Base-by-base conservation (phyloP, 768 basidiomycete species). In the Boletus reticulatus region DNA sequence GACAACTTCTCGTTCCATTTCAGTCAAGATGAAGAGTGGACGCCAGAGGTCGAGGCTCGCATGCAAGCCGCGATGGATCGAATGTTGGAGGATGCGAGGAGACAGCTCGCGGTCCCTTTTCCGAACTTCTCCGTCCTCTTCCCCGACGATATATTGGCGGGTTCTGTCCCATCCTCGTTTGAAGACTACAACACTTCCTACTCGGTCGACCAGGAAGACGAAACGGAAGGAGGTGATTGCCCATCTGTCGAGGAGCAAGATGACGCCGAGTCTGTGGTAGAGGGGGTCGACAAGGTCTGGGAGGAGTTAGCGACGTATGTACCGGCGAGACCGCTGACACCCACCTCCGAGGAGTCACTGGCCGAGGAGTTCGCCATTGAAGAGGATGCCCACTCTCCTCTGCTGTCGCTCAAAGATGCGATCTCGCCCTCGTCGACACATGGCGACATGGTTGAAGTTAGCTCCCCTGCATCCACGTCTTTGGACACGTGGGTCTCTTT, bases 271-370 rank as follows among this genome's bases (percentile, higher is more conserved):
- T 27, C 14, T 9, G 19, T n/a, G 16, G 48, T 7, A 2, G 13
- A 31, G 6, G 36, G 37, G 20, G 24, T 10, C 6, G 20, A 31
- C 19, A n/a, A 34, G 10, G 37, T 48, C 37, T 60, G 49, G 50
- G 10, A 55, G 16, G 47, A 41, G 24, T 42, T 60, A 14, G 37
- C 42, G 24, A 8, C 20, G 11, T 16, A 56, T 45, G 27, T 45
- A 14, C 54, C 60, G 4, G 5, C 27, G 27, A 48, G 27, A 43
- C 46, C 49, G n/a, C 60, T 61, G 38, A 22, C 27, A 0, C 19
- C 27, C 14, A 61, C 61, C 32, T 39, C 59, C n/a, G 53, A 61
- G 34, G 59, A 56, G 45, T 51, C 53, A 11, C 38, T 56, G 1
- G 49, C 46, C 8, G 49, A 48, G 4, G 53, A 51, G 11, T 52